Percentiles rank a stretch among this genome's conserved stretches.
phyloP scores from a whole-genome alignment of 805 yeast species.

The Candida nitratophila region DNA sequence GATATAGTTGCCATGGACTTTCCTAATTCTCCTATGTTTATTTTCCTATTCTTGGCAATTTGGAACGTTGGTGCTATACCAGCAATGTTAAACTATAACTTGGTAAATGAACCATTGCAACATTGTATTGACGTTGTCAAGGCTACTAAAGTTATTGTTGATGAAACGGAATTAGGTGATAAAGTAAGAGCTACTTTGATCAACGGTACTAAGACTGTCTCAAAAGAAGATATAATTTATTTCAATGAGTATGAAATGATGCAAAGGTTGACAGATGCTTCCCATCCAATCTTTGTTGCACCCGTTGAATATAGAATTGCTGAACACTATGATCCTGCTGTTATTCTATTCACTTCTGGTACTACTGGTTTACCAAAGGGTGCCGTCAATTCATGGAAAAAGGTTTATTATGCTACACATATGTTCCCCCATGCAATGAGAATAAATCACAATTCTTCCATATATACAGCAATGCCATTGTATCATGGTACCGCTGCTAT shows the following conservation, averaged over 20 bases:
- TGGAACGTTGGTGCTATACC: conserved; percentile 86
- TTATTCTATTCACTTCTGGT: conserved; percentile 78
- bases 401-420: conserved; percentile 56
- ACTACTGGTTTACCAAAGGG: conserved; percentile 88
- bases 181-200: conserved; percentile 19
- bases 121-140: conserved; percentile 65
- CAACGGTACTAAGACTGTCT: conserved; percentile 31
- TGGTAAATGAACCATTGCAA: conserved; percentile 55
- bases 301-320: conserved; percentile 17
- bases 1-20: conserved; percentile 64
- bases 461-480: conserved; percentile 83
- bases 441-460: conserved; percentile 42
- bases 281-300: neutral
- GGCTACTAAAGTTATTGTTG: conserved; percentile 58
- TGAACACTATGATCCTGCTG: conserved; percentile 48
- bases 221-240: conserved; percentile 15
- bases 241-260: conserved; percentile 7
- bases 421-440: conserved; percentile 59
- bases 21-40: conserved; percentile 69
- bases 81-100: conserved; percentile 71
- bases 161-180: conserved; percentile 39
- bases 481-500: conserved; percentile 85
- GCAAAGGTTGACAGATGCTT: neutral
- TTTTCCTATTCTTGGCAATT: conserved; percentile 67
- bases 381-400: conserved; percentile 81